Evolutionary conservation across 208 protist species (phyloP).

Genomic region (Blastocrithidia nonstop): DNA sequence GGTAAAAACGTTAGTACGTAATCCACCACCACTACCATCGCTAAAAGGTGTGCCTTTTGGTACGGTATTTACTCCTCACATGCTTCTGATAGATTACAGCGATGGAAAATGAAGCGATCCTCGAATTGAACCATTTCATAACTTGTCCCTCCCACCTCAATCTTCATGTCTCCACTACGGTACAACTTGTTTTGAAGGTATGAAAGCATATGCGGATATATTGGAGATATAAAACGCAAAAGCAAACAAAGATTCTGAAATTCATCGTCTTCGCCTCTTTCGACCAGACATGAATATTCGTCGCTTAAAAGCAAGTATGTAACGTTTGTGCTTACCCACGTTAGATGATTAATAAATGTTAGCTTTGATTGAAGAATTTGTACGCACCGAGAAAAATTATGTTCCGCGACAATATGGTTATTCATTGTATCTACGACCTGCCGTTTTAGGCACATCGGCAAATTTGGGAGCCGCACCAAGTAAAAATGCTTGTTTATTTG

Average conservation of each 20-base stretch:
- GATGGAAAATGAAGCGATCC: conserved; percentile 83
- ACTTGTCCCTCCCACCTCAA: conserved; percentile 84
- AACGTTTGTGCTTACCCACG: conserved; percentile 82
- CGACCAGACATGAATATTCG: conserved; percentile 92
- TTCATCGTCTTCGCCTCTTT: conserved; percentile 85
- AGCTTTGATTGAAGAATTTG: conserved; percentile 84
- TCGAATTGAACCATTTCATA: conserved; percentile 33
- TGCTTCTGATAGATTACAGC: conserved; percentile 84
- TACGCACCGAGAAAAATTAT: conserved; percentile 88
- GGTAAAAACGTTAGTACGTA: conserved; percentile 9
- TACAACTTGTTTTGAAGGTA: conserved; percentile 92
- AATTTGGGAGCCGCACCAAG: conserved; percentile 54
- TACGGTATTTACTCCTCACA: conserved; percentile 91
- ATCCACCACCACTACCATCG: conserved; percentile 31
- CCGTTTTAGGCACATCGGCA: conserved; percentile 82
- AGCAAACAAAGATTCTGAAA: conserved; percentile 12
- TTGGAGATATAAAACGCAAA: conserved; percentile 29
- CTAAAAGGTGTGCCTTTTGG: conserved; percentile 83
- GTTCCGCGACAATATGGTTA: conserved; percentile 87
- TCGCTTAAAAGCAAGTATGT: conserved; percentile 74
- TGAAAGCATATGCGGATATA: conserved; percentile 94
- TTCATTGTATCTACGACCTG: conserved; percentile 97
- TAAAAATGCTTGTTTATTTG: conserved; percentile 59
- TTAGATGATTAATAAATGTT: conserved; percentile 85
- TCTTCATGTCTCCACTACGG: conserved; percentile 90